Evolutionary conservation across 2,329 filamentous ascomycete species (phyloP).

Genomic region (Exophiala bonariae): DNA sequence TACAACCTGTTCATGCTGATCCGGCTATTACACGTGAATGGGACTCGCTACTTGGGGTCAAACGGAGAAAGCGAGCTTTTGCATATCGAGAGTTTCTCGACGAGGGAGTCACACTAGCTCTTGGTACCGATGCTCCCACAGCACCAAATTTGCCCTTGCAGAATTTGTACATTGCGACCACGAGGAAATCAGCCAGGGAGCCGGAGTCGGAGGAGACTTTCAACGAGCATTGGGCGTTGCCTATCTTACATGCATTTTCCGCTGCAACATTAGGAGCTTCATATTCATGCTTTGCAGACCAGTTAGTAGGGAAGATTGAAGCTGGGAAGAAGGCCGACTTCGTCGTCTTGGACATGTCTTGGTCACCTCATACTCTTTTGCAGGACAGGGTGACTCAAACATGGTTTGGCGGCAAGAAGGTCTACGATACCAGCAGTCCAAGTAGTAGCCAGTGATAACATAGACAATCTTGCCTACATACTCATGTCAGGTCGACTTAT

Average conservation of each 20-base stretch:
- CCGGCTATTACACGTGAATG: slow-evolving; percentile 50
- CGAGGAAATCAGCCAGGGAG: slow-evolving; percentile 45
- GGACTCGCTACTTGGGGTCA: slow-evolving; percentile 45
- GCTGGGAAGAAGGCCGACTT: slow-evolving; percentile 46
- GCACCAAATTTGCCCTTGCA: slow-evolving; percentile 46
- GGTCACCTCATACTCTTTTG: slow-evolving; percentile 41
- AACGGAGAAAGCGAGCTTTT: slow-evolving; percentile 50
- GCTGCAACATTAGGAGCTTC: slow-evolving; percentile 48
- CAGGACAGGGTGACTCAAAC: slow-evolving; percentile 44
- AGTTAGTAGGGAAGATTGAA: slow-evolving; percentile 40
- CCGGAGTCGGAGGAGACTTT: slow-evolving; percentile 39
- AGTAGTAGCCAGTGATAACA: background rate
- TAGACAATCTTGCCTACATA: too few species aligned
- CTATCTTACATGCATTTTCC: slow-evolving; percentile 42
- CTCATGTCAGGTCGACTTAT: too few species aligned
- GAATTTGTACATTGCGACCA: slow-evolving; percentile 53
- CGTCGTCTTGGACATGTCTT: slow-evolving; percentile 40
- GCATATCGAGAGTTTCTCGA: slow-evolving; percentile 52
- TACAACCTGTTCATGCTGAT: slow-evolving; percentile 41
- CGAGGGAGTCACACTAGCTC: slow-evolving; percentile 46
- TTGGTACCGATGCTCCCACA: slow-evolving; percentile 52
- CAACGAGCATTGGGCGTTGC: slow-evolving; percentile 45
- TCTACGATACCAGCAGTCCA: slow-evolving; percentile 26
- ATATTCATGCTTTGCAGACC: slow-evolving; percentile 45
- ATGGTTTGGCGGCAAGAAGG: slow-evolving; percentile 44